Conservation (phyloP, 805 yeast species). For the Kuraishia borneana region DNA sequence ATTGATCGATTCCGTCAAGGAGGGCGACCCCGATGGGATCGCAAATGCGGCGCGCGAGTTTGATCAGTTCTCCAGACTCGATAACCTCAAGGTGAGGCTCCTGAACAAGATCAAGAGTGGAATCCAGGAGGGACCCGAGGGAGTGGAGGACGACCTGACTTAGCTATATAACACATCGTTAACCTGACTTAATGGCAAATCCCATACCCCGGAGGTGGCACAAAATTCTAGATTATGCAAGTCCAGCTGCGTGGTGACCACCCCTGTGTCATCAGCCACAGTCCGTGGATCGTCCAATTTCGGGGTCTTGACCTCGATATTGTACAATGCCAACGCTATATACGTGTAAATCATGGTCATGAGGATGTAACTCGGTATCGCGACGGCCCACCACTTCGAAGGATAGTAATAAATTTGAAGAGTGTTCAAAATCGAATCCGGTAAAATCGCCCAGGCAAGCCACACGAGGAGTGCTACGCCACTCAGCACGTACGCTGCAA, state of each 20-base stretch:
- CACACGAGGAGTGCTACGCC: constrained; percentile 44
- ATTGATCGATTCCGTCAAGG: constrained; percentile 61
- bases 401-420: constrained; percentile 67
- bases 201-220: constrained; percentile 81
- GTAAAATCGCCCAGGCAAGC: constrained; percentile 67
- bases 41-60: constrained; percentile 67
- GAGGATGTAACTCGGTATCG: constrained; percentile 60
- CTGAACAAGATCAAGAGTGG: constrained; percentile 67
- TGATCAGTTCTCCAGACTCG: constrained; percentile 82
- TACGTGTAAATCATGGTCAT: constrained; percentile 67
- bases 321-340: constrained; percentile 58
- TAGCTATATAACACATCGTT: constrained; percentile 46
- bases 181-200: constrained; percentile 63
- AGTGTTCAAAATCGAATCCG: constrained; percentile 39
- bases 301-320: constrained; percentile 63
- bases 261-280: constrained; percentile 55
- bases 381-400: constrained; percentile 84
- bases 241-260: constrained; percentile 13
- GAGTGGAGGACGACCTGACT: constrained; percentile 23
- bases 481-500: constrained; percentile 66
- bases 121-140: constrained; percentile 17
- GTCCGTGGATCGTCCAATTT: constrained; percentile 47
- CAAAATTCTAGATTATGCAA: no score
- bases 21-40: constrained; percentile 70
- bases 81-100: constrained; percentile 81